Evolutionary conservation across 2,329 filamentous ascomycete species (phyloP), one percentile per base, ranked within the genome.

Genomic region (Gliomastix tumulicola): DNA sequence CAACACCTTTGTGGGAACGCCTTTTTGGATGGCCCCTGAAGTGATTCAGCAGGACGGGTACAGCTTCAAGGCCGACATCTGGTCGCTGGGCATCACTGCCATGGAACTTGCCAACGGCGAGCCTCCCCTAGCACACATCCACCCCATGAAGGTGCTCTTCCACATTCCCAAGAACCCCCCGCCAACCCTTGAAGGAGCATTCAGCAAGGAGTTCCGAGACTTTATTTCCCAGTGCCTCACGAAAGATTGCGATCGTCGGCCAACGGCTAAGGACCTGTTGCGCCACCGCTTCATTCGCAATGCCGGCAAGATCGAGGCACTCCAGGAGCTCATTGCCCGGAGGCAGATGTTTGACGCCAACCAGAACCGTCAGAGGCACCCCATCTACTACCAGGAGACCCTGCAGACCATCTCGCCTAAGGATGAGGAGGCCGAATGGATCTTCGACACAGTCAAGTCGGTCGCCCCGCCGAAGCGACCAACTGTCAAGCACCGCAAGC

Each of bases 21-120:
- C 92, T 0, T 95, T 94, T 55, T 95, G 88, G 88, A 94, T 95
- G 88, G 88, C 88, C 1, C 88, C 88, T 2, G 88, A 95, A 55
- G 88, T 95, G 23, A 95, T 95, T 47, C 83, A 94, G 57, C 88
- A 94, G 61, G 79, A 86, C 44, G 76, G 75, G 13, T 80, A 79
- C 44, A 88, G 90, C 57, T 92, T 87, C 66, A 92, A 92, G 60
- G 88, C 88, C 6, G 88, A 95, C 53, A 88, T 95, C 40, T 95
- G 88, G 88, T 94, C 87, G 1, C 63, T 95, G 31, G 88, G 88
- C 7, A 94, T 95, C 50, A 94, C 88, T 0, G 88, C 88, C 11
- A 88, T 94, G 60, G 88, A 95, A 57, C 74, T 95, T 67, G 84
- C 87, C 22, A 78, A 88, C 36, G 88, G 88, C 44, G 88, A 94